Evolutionary conservation across 768 basidiomycete species (phyloP), one percentile per base, ranked within the genome.

Genomic region (Podaxis pistillaris): DNA sequence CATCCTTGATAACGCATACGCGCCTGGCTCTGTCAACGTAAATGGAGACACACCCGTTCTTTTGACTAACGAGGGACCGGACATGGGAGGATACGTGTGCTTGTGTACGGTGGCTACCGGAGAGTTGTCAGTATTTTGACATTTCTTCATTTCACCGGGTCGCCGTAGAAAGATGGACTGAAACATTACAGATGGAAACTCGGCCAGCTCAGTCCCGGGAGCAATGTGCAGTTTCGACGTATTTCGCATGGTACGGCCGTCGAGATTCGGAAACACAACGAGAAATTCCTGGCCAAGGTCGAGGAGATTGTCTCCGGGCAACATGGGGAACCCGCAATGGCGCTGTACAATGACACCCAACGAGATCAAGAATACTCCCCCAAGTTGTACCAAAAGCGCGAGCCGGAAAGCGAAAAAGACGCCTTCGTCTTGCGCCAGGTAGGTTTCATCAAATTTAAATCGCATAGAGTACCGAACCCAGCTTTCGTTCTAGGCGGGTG

Each of bases 1-100:
- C 64, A 85, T 88, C 38, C 77, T 87, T 19, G 84, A 87, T 62
- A 86, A 85, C 51, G 84, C 81, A 3, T 87, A 88, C 65, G 80
- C 81, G 0, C 68, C 74, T 24, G 86, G 85, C 4, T 75, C 81
- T 0, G 66, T 88, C 63, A 88, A 88, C 66, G 62, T 88, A 57
- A 90, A 89, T 65, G 88, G 88, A 1, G 88, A 90, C 68, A 88
- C 86, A 0, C 87, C 89, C 0, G 85, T 89, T 1, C 82, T 88
- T n/a, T 72, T 88, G 56, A 79, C 80, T 3, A 78, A 79, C 28
- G 88, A 88, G 67, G 84, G 83, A 0, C 86, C 86, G 0, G 84
- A 85, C 69, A 85, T 85, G 80, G 86, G 86, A 5, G 86, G 86
- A 1, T 86, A 87, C 57, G 68, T 86, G 12, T 87, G 85, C 66